Evolutionary conservation across 768 basidiomycete genomes (phyloP), one percentile per base, ranked within the genome.

Genomic region (Russula olivacea): DNA sequence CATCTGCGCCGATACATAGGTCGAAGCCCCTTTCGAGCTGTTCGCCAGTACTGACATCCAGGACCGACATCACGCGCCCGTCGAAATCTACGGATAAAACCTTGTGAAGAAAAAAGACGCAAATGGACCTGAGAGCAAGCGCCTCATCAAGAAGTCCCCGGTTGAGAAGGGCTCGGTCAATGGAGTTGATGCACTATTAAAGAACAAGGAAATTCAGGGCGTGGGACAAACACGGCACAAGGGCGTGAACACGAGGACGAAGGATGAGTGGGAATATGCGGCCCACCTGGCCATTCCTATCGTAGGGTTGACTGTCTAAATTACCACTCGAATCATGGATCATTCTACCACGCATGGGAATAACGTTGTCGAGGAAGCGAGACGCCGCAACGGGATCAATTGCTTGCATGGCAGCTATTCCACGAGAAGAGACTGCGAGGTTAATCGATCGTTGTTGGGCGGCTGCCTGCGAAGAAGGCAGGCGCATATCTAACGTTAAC

Each of bases 291-390:
- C 89, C 89, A 73, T 91, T 80, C 71, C 82, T 86, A 75, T 96
- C 95, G 75, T 97, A 97, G 56, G 78, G 75, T 76, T 96, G 93
- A 69, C 92, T 93, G 70, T 91, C 84, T 67, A 83, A 79, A 68
- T 81, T 81, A 61, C 91, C 89, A 68, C 83, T 77, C 64, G 73
- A 71, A 70, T 85, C 83, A 77, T 98, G 96, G 67, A 98, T 92
- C 93, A 98, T 96, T 55, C 96, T 83, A 49, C 93, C 95, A 69
- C 81, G 85, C 93, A 98, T 95, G 68, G 94, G 94, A 75, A 98
- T 94, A 45, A 87, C 88, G 34, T 84, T 80, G 68, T 85, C 76
- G 69, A 96, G 74, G 71, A 95, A 88, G 64, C 85, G 79, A 58
- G 83, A 79, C 28, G 89, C 84, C 66, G 84, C 77, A 41, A 78